A percentile compares a stretch with the other conserved stretches of the same genome.
Evolutionary conservation across 169 alveolate genomes (phyloP).

Genomic region (Plasmodium gonderi): DNA sequence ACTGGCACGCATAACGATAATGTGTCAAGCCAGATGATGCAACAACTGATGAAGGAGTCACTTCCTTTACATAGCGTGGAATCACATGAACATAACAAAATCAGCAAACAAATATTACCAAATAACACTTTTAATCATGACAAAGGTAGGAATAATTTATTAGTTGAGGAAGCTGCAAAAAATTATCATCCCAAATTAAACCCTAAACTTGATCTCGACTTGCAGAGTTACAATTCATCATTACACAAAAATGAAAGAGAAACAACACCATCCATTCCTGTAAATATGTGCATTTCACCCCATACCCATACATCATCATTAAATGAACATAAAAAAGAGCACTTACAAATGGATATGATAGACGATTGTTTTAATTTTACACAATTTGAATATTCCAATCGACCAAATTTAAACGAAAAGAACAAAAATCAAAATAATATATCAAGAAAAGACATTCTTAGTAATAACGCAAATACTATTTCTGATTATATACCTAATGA

Average conservation of each 20-base stretch:
- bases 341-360: neutral
- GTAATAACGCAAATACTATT: neutral
- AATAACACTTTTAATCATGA: slow-evolving; percentile 23
- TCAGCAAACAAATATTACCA: neutral
- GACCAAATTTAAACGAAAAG: neutral
- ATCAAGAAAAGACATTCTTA: neutral
- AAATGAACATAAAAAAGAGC: neutral
- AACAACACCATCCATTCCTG: neutral
- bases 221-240: neutral
- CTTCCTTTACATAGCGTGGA: neutral
- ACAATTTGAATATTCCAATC: neutral
- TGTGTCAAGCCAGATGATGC: neutral
- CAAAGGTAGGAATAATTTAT: neutral
- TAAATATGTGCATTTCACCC: neutral
- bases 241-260: neutral
- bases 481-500: neutral
- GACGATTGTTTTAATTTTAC: neutral
- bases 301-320: neutral
- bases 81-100: neutral
- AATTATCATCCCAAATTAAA: neutral
- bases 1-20: neutral
- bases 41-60: neutral
- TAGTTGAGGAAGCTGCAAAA: neutral
- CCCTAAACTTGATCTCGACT: neutral
- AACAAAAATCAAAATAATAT: neutral